These are phyloP conservation scores for Terfezia boudieri DNA, from an alignment of 495 filamentous ascomycete species.

Conservation along the genomic window DNA sequence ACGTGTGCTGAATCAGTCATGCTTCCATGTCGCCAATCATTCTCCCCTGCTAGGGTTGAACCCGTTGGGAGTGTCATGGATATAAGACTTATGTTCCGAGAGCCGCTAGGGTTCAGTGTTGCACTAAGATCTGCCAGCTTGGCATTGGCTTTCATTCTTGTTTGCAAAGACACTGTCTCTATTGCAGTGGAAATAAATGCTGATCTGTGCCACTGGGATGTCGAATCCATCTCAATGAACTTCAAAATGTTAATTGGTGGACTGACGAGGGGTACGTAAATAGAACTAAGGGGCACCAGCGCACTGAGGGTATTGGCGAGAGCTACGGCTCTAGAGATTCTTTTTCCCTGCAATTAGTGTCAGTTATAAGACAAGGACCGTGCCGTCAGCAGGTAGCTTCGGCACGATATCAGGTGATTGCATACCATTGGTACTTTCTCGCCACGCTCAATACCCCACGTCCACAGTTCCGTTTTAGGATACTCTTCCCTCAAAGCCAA, in stretches of 20 bases:
- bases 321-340: constrained; percentile 20
- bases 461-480: constrained; percentile 52
- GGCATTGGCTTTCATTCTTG: constrained; percentile 23
- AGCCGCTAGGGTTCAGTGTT: background rate
- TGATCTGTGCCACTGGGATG: constrained; percentile 60
- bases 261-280: constrained; percentile 58
- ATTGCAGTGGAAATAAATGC: constrained; percentile 56
- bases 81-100: background rate
- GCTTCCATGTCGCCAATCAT: too few species aligned
- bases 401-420: background rate
- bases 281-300: constrained; percentile 32
- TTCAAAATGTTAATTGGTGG: constrained; percentile 33
- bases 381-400: too few species aligned
- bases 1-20: too few species aligned
- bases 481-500: constrained; percentile 74
- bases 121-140: background rate
- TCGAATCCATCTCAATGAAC: constrained; percentile 37
- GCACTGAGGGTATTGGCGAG: constrained; percentile 15
- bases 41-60: too few species aligned
- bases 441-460: constrained; percentile 61
- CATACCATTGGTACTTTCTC: constrained; percentile 35
- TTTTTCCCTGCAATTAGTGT: constrained; percentile 21
- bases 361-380: too few species aligned
- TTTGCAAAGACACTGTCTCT: constrained; percentile 60
- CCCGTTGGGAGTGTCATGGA: too few species aligned